Conservation (phyloP, 495 filamentous ascomycete genomes). For the Parmelia sp. region DNA sequence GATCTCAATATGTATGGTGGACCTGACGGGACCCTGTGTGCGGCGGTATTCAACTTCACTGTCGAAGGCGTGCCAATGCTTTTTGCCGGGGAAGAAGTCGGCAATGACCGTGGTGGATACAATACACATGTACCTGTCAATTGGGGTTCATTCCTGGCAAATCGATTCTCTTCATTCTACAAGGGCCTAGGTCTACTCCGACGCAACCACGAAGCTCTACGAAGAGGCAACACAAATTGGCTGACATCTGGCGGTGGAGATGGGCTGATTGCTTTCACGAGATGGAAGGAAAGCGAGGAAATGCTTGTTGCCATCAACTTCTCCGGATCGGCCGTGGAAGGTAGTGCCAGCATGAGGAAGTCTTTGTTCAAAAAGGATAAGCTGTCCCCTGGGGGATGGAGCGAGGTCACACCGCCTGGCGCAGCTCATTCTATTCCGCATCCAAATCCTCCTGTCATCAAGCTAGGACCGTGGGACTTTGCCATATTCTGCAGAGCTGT, state of each 20-base stretch:
- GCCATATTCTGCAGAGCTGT: not conserved
- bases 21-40: not conserved
- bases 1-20: conserved; percentile 10
- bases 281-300: not conserved
- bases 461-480: conserved; percentile 4
- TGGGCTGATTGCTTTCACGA: not conserved
- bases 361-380: conserved; percentile 1
- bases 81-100: conserved; percentile 8
- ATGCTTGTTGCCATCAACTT: conserved; percentile 1
- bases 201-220: conserved; percentile 1
- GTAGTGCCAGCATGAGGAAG: not conserved
- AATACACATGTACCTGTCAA: conserved; percentile 7
- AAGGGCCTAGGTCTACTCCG: not conserved
- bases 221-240: not conserved
- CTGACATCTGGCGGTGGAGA: not conserved
- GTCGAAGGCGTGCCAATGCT: conserved; percentile 7
- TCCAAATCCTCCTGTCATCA: not conserved
- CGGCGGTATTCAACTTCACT: conserved; percentile 10
- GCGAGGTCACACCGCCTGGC: not conserved
- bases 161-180: conserved; percentile 4
- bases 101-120: conserved; percentile 5
- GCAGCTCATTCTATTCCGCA: conserved; percentile 1
- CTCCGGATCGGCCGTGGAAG: not conserved
- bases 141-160: not conserved
- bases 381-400: not conserved